phyloP scores from a whole-genome alignment of 1,139 yeast species.

The Candida sojae region DNA sequence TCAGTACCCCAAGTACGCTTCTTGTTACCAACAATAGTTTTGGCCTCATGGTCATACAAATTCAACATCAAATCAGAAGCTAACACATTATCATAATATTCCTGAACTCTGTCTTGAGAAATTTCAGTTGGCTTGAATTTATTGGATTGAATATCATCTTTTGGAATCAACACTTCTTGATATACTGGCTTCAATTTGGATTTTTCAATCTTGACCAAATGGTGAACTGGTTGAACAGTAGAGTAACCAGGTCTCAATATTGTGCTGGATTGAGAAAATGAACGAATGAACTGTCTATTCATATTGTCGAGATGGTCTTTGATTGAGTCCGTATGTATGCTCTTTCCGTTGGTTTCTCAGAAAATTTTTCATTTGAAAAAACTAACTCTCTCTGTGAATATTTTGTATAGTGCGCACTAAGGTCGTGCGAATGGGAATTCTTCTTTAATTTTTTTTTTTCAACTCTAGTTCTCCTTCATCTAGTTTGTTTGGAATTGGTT shows the following conservation, averaged over 20 bases:
- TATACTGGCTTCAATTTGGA: slow-evolving; percentile 68
- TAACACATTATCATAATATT: slow-evolving; percentile 73
- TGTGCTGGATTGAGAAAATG: slow-evolving; percentile 43
- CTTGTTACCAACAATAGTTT: slow-evolving; percentile 62
- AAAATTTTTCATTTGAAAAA: slow-evolving; percentile 7
- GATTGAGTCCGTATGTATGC: background rate
- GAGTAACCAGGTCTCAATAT: slow-evolving; percentile 69
- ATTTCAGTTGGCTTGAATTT: slow-evolving; percentile 72
- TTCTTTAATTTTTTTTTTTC: background rate
- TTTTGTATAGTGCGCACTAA: background rate
- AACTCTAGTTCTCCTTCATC: background rate
- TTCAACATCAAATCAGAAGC: slow-evolving; percentile 77
- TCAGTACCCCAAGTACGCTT: slow-evolving; percentile 84
- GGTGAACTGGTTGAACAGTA: slow-evolving; percentile 89
- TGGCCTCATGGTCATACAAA: slow-evolving; percentile 68
- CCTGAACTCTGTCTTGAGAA: slow-evolving; percentile 77
- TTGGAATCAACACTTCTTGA: slow-evolving; percentile 64
- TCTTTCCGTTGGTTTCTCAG: background rate
- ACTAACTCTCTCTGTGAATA: too few species aligned
- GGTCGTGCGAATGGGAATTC: background rate
- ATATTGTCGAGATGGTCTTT: slow-evolving; percentile 12
- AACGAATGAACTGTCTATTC: slow-evolving; percentile 36
- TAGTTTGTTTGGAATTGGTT: background rate
- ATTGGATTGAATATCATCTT: slow-evolving; percentile 75
- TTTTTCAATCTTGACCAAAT: slow-evolving; percentile 74